phyloP scores from a whole-genome alignment of 768 basidiomycete genomes.

The Russula earlei region DNA sequence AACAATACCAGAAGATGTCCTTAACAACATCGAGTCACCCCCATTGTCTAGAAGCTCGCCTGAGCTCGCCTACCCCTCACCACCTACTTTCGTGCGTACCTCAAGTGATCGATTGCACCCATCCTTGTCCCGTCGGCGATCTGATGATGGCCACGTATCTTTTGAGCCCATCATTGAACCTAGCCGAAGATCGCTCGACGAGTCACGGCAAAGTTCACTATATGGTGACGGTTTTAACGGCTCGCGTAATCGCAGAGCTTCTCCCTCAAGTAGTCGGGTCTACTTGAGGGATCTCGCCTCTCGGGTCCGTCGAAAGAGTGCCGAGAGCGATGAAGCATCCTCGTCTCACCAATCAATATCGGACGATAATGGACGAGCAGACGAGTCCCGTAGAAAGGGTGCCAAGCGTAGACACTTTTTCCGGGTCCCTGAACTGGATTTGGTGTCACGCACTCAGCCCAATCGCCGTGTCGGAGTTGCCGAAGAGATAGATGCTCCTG shows the following conservation, averaged over 20 bases:
- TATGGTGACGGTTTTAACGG: conserved; percentile 32
- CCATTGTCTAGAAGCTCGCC: conserved; percentile 9
- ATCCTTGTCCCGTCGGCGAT: conserved; percentile 24
- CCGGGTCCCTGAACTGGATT: conserved; percentile 11
- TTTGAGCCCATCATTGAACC: conserved; percentile 49
- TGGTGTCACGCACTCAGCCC: conserved; percentile 4
- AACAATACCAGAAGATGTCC: conserved; percentile 37
- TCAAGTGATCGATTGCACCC: conserved; percentile 11
- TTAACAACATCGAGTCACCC: conserved; percentile 10
- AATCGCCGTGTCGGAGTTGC: not conserved
- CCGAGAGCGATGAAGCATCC: conserved; percentile 39
- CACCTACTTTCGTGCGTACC: conserved; percentile 11
- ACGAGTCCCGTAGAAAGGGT: conserved; percentile 3
- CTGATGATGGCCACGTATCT: conserved; percentile 41
- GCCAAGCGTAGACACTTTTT: conserved; percentile 11
- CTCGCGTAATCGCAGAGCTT: conserved; percentile 29
- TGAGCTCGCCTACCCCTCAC: not conserved
- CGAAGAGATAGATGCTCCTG: not conserved
- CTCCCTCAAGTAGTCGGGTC: conserved; percentile 37
- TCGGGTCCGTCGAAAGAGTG: conserved; percentile 25
- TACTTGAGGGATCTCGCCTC: conserved; percentile 32
- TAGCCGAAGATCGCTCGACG: conserved; percentile 38
- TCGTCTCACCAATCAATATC: conserved; percentile 29
- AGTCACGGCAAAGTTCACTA: conserved; percentile 26
- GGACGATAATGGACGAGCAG: conserved; percentile 14